Percentiles rank a stretch among this genome's conserved stretches.
Conservation (phyloP, 139 green algal species). For the Tetradesmus lagerheimii region DNA sequence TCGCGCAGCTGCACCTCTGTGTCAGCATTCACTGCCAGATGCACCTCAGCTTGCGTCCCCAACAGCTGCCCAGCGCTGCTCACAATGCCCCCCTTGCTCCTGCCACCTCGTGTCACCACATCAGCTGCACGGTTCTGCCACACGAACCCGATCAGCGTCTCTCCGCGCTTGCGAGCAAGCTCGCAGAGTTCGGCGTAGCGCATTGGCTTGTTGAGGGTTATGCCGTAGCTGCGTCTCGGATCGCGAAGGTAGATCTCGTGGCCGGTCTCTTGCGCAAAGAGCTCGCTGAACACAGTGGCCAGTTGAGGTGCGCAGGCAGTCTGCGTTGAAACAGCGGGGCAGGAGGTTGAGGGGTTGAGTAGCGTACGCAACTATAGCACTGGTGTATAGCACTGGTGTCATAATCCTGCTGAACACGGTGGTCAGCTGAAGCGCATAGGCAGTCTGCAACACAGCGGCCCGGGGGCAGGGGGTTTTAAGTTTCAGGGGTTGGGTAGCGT, state of each 20-base stretch:
- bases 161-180: not conserved
- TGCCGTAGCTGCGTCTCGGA: not conserved
- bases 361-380: not conserved
- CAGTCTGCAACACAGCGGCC: too few relatives aligned
- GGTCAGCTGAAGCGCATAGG: too few relatives aligned
- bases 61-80: not conserved
- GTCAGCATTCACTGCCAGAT: constrained; percentile 27
- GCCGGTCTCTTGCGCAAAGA: constrained; percentile 19
- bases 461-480: too few relatives aligned
- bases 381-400: too few relatives aligned
- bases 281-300: constrained; percentile 34
- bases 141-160: constrained; percentile 39
- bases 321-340: not conserved
- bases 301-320: constrained; percentile 10
- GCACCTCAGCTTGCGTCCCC: not conserved
- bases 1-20: constrained; percentile 15
- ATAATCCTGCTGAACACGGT: too few relatives aligned
- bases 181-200: constrained; percentile 36
- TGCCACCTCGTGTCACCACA: not conserved
- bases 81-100: not conserved
- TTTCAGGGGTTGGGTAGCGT: too few relatives aligned
- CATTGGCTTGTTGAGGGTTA: not conserved
- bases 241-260: constrained; percentile 39
- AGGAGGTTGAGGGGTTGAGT: constrained; percentile 31
- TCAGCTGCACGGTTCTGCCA: not conserved